phyloP scores from a whole-genome alignment of 2,329 filamentous ascomycete species.

The Microsporum audouinii region DNA sequence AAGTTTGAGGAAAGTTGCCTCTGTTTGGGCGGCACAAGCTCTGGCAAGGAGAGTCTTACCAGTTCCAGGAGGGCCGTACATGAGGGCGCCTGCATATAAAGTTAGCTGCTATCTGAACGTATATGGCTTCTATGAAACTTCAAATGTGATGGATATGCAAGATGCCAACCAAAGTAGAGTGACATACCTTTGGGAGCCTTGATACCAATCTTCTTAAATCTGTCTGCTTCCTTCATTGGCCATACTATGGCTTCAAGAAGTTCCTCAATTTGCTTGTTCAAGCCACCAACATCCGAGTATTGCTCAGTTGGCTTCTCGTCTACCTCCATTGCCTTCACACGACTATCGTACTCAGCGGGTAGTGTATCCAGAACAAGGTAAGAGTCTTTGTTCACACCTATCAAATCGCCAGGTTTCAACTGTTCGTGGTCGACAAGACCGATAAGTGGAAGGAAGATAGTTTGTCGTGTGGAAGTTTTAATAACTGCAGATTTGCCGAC shows the following conservation, averaged over 20 bases:
- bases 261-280: conserved; percentile 99
- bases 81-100: conserved; percentile 63
- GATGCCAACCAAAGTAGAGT: conserved; percentile 10
- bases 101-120: not conserved
- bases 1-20: conserved; percentile 96
- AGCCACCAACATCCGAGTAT: conserved; percentile 91
- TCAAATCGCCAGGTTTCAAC: conserved; percentile 89
- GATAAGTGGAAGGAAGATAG: conserved; percentile 95
- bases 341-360: conserved; percentile 94
- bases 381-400: conserved; percentile 98
- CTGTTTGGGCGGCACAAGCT: conserved; percentile 93
- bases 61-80: conserved; percentile 63
- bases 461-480: conserved; percentile 97
- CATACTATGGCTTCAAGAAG: conserved; percentile 96
- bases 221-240: conserved; percentile 99
- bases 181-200: conserved; percentile 89
- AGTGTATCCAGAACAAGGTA: conserved; percentile 95
- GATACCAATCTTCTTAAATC: conserved; percentile 99
- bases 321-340: conserved; percentile 99
- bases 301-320: conserved; percentile 99
- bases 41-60: conserved; percentile 58
- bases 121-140: conserved; percentile 7
- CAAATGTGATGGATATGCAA: conserved; percentile 5
- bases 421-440: conserved; percentile 91
- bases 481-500: conserved; percentile 98